These are phyloP conservation scores for Saturnispora ahearnii DNA, from an alignment of 805 yeast genomes.

Conservation along the genomic window DNA sequence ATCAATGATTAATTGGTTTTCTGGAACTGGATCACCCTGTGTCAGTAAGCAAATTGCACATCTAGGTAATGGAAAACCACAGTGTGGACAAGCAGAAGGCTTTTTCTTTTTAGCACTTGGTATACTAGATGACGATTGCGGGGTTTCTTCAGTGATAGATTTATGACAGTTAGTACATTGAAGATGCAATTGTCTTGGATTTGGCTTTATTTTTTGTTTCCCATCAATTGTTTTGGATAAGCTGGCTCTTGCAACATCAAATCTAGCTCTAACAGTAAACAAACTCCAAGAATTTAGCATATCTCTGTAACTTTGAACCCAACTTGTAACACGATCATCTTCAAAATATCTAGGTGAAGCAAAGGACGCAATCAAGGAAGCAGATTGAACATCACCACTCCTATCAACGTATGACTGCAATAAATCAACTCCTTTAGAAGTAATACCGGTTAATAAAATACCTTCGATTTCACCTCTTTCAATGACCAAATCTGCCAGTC, in stretches of 20 bases:
- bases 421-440: slow-evolving; percentile 72
- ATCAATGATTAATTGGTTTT: not conserved
- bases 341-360: slow-evolving; percentile 78
- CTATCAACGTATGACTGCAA: slow-evolving; percentile 82
- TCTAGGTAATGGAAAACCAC: slow-evolving; percentile 80
- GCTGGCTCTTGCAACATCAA: slow-evolving; percentile 70
- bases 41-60: slow-evolving; percentile 84
- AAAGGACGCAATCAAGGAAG: slow-evolving; percentile 68
- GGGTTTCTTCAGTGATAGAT: slow-evolving; percentile 35
- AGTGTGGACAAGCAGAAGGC: slow-evolving; percentile 55
- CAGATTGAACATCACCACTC: slow-evolving; percentile 87
- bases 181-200: slow-evolving; percentile 67
- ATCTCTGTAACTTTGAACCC: slow-evolving; percentile 65
- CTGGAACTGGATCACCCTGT: slow-evolving; percentile 57
- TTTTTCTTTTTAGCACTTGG: slow-evolving; percentile 7
- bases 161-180: slow-evolving; percentile 81
- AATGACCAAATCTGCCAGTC: slow-evolving; percentile 64
- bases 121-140: slow-evolving; percentile 4
- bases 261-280: slow-evolving; percentile 70
- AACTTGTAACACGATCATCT: slow-evolving; percentile 63
- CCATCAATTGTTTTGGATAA: slow-evolving; percentile 49
- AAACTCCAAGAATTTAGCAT: slow-evolving; percentile 74
- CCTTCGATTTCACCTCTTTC: slow-evolving; percentile 85
- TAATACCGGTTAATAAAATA: slow-evolving; percentile 81
- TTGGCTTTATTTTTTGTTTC: slow-evolving; percentile 35